These are phyloP conservation scores for Bathelium albidoporum DNA, from an alignment of 495 filamentous ascomycete species.

Conservation along the genomic window DNA sequence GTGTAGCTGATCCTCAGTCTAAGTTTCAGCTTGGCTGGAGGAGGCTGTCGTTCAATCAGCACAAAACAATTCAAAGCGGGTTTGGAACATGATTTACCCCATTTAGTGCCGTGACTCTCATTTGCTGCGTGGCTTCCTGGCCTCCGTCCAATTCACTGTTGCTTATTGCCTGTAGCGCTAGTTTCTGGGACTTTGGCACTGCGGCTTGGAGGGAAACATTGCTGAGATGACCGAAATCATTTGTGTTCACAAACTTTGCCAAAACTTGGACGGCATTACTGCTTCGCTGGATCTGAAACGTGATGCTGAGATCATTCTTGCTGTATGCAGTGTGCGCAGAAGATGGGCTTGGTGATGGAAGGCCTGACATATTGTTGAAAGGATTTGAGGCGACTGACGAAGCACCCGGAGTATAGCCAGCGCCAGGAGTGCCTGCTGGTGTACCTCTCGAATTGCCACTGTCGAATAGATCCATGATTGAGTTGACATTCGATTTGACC, in stretches of 20 bases:
- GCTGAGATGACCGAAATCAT: slow-evolving; percentile 51
- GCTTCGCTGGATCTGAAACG: slow-evolving; percentile 70
- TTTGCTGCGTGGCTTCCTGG: slow-evolving; percentile 73
- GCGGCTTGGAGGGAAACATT: slow-evolving; percentile 80
- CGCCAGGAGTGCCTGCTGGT: background rate
- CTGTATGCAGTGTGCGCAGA: slow-evolving; percentile 60
- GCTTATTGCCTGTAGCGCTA: slow-evolving; percentile 81
- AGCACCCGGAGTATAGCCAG: background rate
- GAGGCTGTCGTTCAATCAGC: slow-evolving; percentile 33
- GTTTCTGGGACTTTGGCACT: slow-evolving; percentile 87
- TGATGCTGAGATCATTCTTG: slow-evolving; percentile 73
- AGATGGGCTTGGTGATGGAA: slow-evolving; percentile 17
- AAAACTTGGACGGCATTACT: slow-evolving; percentile 64
- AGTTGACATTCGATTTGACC: slow-evolving; percentile 49
- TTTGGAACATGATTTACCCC: slow-evolving; percentile 57
- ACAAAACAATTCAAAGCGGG: slow-evolving; percentile 3
- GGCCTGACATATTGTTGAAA: background rate
- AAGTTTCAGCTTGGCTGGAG: slow-evolving; percentile 64
- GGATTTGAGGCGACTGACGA: slow-evolving; percentile 1
- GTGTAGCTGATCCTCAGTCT: slow-evolving; percentile 76
- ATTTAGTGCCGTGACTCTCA: slow-evolving; percentile 72
- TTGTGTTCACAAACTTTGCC: slow-evolving; percentile 72
- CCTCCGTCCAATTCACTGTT: slow-evolving; percentile 63
- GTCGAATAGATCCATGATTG: slow-evolving; percentile 83
- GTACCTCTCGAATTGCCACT: slow-evolving; percentile 21